Base-by-base conservation (phyloP, 1,284 basidiomycete species). In the Trichosporon sp. region DNA sequence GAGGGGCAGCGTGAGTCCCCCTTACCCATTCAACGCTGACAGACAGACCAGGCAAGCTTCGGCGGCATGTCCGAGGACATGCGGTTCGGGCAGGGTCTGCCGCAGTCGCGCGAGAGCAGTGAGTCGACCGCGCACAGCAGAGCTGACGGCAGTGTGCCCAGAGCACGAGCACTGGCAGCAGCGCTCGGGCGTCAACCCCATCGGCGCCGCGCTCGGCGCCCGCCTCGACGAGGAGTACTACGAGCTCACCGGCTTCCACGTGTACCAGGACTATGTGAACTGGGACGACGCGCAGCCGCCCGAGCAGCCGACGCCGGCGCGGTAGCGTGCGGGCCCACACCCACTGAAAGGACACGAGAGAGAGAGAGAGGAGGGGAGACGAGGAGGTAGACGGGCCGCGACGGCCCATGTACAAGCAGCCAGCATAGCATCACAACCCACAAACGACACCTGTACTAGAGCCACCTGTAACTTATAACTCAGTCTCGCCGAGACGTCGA, bases 131-230 rank as follows among this genome's bases (percentile, higher is more conserved):
- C n/a, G n/a, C n/a, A n/a, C n/a, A n/a, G n/a, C n/a, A n/a, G n/a
- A n/a, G n/a, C n/a, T n/a, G n/a, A n/a, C n/a, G n/a, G n/a, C n/a
- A n/a, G n/a, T 81, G n/a, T 81, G 80, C 62, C 77, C 80, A 7
- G 80, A 81, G 67, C 80, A 81, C 69, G 76, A 80, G 65, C 80
- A 81, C 62, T 80, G 75, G 72, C 77, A 80, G 71, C 67, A 80
- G 51, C 74, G 80, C 11, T 75, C 68, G n/a, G 73, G 72, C 11
- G 65, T 73, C 56, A 79, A 81, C 65, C 77, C 79, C 1, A 65
- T 81, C 15, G 71, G 72, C 18, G 72, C 72, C 3, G 72, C 72
- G 32, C 67, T 56, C 31, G 72, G 72, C 23, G 72, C 69, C 2
- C 67, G 67, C 2, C 31, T 68, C 21, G 67, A 70, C 51, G 69